phyloP scores from a whole-genome alignment of 768 basidiomycete species.

The Tubosaeta brunneosetosa region DNA sequence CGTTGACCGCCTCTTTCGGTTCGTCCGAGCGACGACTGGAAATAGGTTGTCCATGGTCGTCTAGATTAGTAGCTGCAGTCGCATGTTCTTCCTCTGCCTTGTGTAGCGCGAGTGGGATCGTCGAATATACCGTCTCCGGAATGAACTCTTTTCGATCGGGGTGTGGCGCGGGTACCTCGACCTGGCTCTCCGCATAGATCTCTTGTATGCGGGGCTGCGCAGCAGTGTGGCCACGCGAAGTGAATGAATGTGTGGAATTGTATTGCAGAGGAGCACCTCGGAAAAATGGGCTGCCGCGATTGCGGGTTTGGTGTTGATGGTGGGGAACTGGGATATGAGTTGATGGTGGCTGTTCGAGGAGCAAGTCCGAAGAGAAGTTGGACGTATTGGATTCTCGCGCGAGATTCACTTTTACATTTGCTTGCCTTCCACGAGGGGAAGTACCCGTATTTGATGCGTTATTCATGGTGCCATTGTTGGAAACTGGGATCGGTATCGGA shows the following conservation, averaged over 20 bases:
- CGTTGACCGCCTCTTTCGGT: conserved; percentile 30
- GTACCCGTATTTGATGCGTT: conserved; percentile 33
- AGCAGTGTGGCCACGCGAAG: conserved; percentile 30
- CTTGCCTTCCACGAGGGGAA: conserved; percentile 32
- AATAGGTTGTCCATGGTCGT: conserved; percentile 19
- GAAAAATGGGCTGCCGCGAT: conserved; percentile 32
- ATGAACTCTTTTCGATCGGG: conserved; percentile 38
- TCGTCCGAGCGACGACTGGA: conserved; percentile 24
- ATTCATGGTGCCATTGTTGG: conserved; percentile 35
- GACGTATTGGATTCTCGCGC: conserved; percentile 24
- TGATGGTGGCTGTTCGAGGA: conserved; percentile 40
- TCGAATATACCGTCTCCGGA: conserved; percentile 57
- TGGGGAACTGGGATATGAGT: conserved; percentile 38
- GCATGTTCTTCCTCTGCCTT: conserved; percentile 31
- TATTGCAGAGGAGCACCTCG: conserved; percentile 35
- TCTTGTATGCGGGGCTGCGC: conserved; percentile 44
- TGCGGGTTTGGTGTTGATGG: conserved; percentile 27
- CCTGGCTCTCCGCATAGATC: conserved; percentile 36
- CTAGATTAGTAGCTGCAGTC: conserved; percentile 7
- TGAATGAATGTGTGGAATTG: conserved; percentile 42
- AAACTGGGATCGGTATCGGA: conserved; percentile 41
- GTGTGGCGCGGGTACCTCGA: conserved; percentile 25
- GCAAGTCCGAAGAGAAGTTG: conserved; percentile 36
- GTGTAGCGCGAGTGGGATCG: conserved; percentile 52
- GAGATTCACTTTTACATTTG: conserved; percentile 26